Evolutionary conservation across 495 filamentous ascomycete genomes (phyloP).

Genomic region (Glonium stellatum): DNA sequence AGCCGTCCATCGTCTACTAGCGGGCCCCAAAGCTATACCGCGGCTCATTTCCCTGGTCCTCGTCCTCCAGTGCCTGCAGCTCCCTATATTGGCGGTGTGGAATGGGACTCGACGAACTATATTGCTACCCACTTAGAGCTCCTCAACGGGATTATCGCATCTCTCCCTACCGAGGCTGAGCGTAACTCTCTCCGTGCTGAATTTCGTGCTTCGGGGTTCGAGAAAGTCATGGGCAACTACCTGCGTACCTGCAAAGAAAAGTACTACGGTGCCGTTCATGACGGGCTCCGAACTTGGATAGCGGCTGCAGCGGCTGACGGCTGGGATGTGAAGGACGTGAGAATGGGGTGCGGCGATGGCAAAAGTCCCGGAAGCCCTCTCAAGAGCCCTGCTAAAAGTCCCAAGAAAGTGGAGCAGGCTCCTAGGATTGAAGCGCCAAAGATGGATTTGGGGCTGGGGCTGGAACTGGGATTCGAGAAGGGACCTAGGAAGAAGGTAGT

Average conservation of each 20-base stretch:
- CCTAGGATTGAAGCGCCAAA: conserved; percentile 32
- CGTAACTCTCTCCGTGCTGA: conserved; percentile 73
- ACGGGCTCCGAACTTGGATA: conserved; percentile 83
- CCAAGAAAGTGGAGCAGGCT: conserved; percentile 40
- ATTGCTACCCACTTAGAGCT: conserved; percentile 87
- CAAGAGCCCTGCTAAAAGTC: conserved; percentile 43
- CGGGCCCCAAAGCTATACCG: conserved; percentile 45
- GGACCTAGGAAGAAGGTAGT: background rate
- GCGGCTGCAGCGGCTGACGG: conserved; percentile 77
- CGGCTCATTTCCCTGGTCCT: conserved; percentile 76
- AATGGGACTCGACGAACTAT: conserved; percentile 98
- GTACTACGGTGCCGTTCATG: conserved; percentile 86
- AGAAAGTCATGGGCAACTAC: conserved; percentile 73
- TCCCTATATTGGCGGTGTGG: conserved; percentile 94
- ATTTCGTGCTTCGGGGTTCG: conserved; percentile 78
- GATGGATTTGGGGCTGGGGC: conserved; percentile 31
- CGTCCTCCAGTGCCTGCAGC: conserved; percentile 88
- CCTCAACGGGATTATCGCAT: conserved; percentile 84
- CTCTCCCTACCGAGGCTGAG: conserved; percentile 60
- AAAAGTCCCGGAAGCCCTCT: conserved; percentile 25
- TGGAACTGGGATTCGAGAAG: conserved; percentile 12
- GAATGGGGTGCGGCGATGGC: conserved; percentile 52
- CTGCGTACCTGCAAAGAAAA: conserved; percentile 94
- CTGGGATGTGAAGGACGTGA: conserved; percentile 71
- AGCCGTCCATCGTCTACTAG: background rate